Evolutionary conservation across 768 basidiomycete genomes (phyloP).

Genomic region (Tylopilus rubrobrunneus): DNA sequence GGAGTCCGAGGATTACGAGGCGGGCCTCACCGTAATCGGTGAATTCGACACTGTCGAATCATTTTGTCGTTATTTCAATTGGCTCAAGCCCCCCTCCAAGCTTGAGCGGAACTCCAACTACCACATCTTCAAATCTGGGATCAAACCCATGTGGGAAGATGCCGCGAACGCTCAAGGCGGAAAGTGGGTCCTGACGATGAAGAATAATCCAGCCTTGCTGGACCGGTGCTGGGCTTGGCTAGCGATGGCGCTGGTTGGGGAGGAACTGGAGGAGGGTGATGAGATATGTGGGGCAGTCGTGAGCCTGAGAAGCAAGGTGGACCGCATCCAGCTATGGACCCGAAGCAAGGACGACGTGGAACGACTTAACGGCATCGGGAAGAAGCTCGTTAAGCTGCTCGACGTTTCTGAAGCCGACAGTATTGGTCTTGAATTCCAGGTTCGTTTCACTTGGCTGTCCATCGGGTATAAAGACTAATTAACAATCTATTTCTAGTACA

Average conservation of each 20-base stretch:
- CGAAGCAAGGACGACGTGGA: slow-evolving; percentile 83
- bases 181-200: slow-evolving; percentile 95
- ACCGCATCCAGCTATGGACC: slow-evolving; percentile 91
- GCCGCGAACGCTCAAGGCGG: slow-evolving; percentile 87
- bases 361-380: slow-evolving; percentile 79
- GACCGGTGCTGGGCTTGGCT: slow-evolving; percentile 91
- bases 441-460: slow-evolving; percentile 30
- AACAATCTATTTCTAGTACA: slow-evolving; percentile 49
- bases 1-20: slow-evolving; percentile 78
- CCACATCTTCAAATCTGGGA: slow-evolving; percentile 91
- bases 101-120: slow-evolving; percentile 91
- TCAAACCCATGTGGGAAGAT: slow-evolving; percentile 98
- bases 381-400: slow-evolving; percentile 75
- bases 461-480: neutral
- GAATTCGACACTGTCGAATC: slow-evolving; percentile 88
- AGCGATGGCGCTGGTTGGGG: slow-evolving; percentile 81
- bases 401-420: slow-evolving; percentile 81
- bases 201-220: slow-evolving; percentile 70
- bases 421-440: slow-evolving; percentile 90
- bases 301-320: slow-evolving; percentile 79
- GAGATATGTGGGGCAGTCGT: slow-evolving; percentile 85
- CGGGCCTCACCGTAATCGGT: slow-evolving; percentile 80
- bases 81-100: slow-evolving; percentile 87
- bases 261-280: slow-evolving; percentile 62
- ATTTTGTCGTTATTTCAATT: slow-evolving; percentile 91